These are phyloP conservation scores for Pythium dissimile DNA, from an alignment of 352 stramenopile genomes.

Conservation along the genomic window DNA sequence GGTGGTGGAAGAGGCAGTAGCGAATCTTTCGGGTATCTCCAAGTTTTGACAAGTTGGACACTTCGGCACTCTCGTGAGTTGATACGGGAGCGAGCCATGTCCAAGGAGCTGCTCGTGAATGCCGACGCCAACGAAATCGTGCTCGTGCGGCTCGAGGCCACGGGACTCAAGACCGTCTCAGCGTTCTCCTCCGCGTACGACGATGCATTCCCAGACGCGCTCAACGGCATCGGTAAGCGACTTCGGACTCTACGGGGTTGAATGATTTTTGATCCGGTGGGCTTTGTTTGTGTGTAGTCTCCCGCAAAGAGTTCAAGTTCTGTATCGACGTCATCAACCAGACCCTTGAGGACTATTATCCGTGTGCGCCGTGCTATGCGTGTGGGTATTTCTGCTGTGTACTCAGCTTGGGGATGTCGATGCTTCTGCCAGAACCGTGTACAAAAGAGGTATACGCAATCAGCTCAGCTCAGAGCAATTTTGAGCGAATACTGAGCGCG, in stretches of 20 bases:
- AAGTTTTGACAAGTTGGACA: no score
- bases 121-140: slow-evolving; percentile 46
- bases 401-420: slow-evolving; percentile 51
- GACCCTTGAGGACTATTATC: slow-evolving; percentile 68
- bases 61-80: background rate
- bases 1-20: no score
- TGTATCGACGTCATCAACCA: slow-evolving; percentile 77
- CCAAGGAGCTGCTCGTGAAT: slow-evolving; percentile 55
- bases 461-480: no score
- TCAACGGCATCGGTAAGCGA: slow-evolving; percentile 62
- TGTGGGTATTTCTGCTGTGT: slow-evolving; percentile 70
- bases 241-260: background rate
- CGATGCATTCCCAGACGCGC: slow-evolving; percentile 46
- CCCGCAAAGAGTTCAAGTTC: slow-evolving; percentile 71
- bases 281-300: slow-evolving; percentile 29
- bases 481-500: background rate
- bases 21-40: background rate
- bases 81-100: slow-evolving; percentile 31
- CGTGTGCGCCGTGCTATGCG: slow-evolving; percentile 65
- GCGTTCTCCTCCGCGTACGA: slow-evolving; percentile 55
- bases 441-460: slow-evolving; percentile 49
- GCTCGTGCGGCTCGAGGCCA: slow-evolving; percentile 46
- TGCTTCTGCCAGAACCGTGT: slow-evolving; percentile 58
- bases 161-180: slow-evolving; percentile 44
- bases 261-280: background rate